phyloP scores from a whole-genome alignment of 305 asterid species.

The Lippia alba region DNA sequence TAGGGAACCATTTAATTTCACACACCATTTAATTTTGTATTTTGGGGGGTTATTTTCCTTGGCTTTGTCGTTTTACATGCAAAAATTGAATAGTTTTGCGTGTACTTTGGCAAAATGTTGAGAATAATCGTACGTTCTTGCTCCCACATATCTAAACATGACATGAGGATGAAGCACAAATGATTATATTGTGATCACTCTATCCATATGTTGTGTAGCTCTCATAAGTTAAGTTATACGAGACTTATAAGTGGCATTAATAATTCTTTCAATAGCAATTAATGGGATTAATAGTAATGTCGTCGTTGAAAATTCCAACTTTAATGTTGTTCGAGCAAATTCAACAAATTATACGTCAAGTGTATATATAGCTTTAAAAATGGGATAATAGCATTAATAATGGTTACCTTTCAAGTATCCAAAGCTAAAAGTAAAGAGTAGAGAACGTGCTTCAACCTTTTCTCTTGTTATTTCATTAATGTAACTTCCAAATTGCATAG shows the following conservation, averaged over 20 bases:
- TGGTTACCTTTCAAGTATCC: background rate
- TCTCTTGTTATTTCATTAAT: background rate
- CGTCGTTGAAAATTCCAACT: no score
- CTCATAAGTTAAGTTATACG: no score
- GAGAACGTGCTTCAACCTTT: background rate
- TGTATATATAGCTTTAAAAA: no score
- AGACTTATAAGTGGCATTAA: no score
- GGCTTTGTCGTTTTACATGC: background rate
- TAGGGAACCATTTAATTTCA: conserved; percentile 4
- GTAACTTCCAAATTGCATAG: background rate
- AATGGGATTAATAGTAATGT: no score
- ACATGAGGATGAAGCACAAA: conserved; percentile 19
- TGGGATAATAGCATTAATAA: no score
- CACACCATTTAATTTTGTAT: background rate
- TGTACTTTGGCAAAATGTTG: conserved; percentile 28
- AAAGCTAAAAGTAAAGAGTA: conserved; percentile 9
- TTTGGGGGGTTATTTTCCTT: background rate
- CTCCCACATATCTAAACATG: conserved; percentile 29
- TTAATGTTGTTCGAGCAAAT: no score
- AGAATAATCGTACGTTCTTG: conserved; percentile 24
- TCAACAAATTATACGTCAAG: no score
- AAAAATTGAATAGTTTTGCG: background rate
- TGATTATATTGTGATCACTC: background rate
- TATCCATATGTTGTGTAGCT: no score
- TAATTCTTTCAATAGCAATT: no score